Conservation (phyloP, 176 grass and related monocot species). For the Luzula sylvatica region DNA sequence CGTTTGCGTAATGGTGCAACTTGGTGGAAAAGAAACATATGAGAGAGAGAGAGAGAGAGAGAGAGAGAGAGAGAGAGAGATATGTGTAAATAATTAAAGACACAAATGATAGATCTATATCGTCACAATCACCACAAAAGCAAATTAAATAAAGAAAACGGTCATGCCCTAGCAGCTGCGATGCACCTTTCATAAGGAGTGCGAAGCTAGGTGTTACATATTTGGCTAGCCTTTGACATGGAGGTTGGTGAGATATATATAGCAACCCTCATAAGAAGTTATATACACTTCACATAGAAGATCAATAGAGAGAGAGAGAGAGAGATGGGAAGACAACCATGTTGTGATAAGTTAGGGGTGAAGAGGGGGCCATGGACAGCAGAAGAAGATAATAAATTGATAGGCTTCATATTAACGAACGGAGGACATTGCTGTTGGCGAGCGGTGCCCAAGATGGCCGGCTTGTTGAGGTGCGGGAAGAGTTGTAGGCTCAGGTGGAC, state of each 20-base stretch:
- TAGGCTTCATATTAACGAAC: slow-evolving; percentile 69
- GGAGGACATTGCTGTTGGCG: slow-evolving; percentile 82
- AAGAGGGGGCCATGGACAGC: slow-evolving; percentile 84
- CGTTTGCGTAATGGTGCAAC: slow-evolving; percentile 61
- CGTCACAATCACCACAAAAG: slow-evolving; percentile 10
- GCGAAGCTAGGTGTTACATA: slow-evolving; percentile 4
- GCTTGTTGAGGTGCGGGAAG: slow-evolving; percentile 82
- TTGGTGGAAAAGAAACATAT: background rate
- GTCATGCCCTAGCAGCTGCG: slow-evolving; percentile 8
- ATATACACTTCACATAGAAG: background rate
- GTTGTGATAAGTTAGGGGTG: slow-evolving; percentile 77
- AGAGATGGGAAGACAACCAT: slow-evolving; percentile 74
- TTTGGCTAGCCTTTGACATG: background rate
- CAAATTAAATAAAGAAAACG: background rate
- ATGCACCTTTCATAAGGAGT: slow-evolving; percentile 15
- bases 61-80: slow-evolving; percentile 11
- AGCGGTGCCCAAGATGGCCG: slow-evolving; percentile 78
- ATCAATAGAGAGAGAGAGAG: background rate
- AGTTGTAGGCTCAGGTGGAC: slow-evolving; percentile 92
- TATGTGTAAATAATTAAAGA: slow-evolving; percentile 9
- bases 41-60: background rate
- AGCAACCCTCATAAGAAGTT: slow-evolving; percentile 3
- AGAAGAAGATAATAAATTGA: slow-evolving; percentile 80
- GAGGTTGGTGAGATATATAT: slow-evolving; percentile 22
- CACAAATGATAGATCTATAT: background rate